A percentile compares a stretch with the other conserved stretches of the same genome.
These are phyloP conservation scores for Amanita subjunquillea DNA, from an alignment of 768 basidiomycete species.

Conservation along the genomic window DNA sequence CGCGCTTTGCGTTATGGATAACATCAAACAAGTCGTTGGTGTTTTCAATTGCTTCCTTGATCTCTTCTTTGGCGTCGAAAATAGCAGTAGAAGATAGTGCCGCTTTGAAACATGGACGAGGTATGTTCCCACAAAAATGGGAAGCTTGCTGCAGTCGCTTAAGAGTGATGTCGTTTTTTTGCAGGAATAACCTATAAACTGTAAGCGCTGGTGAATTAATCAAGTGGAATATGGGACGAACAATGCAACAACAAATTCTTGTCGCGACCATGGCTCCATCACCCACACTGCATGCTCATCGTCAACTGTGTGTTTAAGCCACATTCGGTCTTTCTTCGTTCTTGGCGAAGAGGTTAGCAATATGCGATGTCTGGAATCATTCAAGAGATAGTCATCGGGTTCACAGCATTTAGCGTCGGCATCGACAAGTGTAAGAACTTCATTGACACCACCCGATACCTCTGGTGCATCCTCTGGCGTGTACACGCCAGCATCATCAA, in stretches of 20 bases:
- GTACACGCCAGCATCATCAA: not conserved
- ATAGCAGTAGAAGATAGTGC: too few species aligned
- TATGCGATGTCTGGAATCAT: not conserved
- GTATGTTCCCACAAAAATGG: conserved; percentile 4
- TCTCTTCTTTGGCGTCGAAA: too few species aligned
- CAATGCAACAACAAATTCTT: not conserved
- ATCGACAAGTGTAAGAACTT: conserved; percentile 7
- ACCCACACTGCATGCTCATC: not conserved
- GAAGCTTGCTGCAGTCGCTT: conserved; percentile 1
- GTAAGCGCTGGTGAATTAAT: conserved; percentile 3
- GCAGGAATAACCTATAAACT: conserved; percentile 5
- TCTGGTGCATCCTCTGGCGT: not conserved
- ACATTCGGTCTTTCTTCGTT: not conserved
- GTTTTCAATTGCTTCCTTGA: too few species aligned
- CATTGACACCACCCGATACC: not conserved
- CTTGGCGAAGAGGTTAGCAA: too few species aligned
- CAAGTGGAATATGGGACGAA: conserved; percentile 1
- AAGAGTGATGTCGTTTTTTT: conserved; percentile 2
- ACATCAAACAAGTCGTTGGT: too few species aligned
- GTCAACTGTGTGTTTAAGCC: conserved; percentile 2
- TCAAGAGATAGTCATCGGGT: not conserved
- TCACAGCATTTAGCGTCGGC: not conserved
- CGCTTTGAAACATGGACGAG: conserved; percentile 6
- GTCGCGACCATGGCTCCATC: conserved; percentile 5
- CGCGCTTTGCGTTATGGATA: not conserved